A percentile compares a stretch with the other conserved stretches of the same genome.
Conservation (phyloP, 139 green algal species). For the Trebouxia sp. region DNA sequence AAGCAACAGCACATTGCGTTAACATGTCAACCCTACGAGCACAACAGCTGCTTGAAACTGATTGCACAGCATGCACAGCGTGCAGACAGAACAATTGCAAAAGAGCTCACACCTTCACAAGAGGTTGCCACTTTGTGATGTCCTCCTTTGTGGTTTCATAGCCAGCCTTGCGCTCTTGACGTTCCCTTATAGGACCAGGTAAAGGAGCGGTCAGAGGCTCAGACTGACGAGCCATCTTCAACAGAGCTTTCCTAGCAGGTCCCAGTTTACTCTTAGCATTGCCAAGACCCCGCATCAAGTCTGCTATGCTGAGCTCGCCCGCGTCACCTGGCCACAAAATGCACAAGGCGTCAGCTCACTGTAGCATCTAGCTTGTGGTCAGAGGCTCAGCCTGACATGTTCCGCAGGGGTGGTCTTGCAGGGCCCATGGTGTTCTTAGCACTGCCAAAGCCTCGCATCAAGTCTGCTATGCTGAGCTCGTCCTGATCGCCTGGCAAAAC, state of each 20-base stretch:
- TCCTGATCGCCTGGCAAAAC: too few species aligned
- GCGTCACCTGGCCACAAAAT: background rate
- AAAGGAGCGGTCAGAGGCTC: conserved; percentile 62
- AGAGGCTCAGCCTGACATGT: too few species aligned
- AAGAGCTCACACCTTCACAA: conserved; percentile 76
- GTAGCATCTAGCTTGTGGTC: too few species aligned
- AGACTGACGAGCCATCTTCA: conserved; percentile 57
- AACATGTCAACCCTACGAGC: too few species aligned
- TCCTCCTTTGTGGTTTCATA: conserved; percentile 86
- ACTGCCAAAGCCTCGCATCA: too few species aligned
- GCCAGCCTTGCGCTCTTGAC: conserved; percentile 79
- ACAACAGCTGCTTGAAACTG: too few species aligned
- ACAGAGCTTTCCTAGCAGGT: conserved; percentile 62
- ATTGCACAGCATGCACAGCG: too few species aligned
- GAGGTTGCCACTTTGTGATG: conserved; percentile 84
- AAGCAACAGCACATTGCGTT: too few species aligned
- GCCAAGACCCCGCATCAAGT: conserved; percentile 71
- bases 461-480: too few species aligned
- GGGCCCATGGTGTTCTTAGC: too few species aligned
- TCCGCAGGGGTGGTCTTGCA: too few species aligned
- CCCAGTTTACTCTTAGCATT: conserved; percentile 48
- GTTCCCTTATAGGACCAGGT: conserved; percentile 61
- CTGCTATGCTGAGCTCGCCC: conserved; percentile 64
- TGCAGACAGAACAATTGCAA: background rate
- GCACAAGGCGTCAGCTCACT: background rate